Percentiles rank a stretch among this genome's conserved stretches.
Conservation (phyloP, 768 basidiomycete species). For the Calvatia gigantea region DNA sequence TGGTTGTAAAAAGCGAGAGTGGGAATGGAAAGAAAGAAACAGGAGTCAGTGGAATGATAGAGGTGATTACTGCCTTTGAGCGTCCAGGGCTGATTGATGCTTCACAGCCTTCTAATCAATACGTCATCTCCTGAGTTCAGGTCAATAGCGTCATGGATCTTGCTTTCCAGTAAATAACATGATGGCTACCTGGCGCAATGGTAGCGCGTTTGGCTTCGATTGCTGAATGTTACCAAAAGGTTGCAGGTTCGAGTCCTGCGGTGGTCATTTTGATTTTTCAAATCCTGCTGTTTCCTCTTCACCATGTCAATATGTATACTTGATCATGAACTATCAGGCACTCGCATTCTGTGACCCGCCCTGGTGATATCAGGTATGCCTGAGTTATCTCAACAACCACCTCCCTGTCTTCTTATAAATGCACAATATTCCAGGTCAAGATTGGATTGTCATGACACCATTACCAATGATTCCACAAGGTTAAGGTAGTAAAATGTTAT, state of each 20-base stretch:
- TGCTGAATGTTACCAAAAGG: slow-evolving; percentile 64
- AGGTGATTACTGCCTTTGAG: slow-evolving; percentile 11
- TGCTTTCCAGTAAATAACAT: background rate
- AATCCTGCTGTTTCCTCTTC: background rate
- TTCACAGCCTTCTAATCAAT: background rate
- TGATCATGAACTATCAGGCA: too few relatives aligned
- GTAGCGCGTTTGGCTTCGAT: slow-evolving; percentile 96
- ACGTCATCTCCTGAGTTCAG: background rate
- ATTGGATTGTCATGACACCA: too few relatives aligned
- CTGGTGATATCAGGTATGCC: too few relatives aligned
- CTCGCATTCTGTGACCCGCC: too few relatives aligned
- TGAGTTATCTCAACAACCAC: too few relatives aligned
- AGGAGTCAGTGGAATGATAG: background rate
- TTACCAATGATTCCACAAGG: too few relatives aligned
- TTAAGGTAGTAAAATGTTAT: too few relatives aligned
- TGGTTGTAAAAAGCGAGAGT: slow-evolving; percentile 10
- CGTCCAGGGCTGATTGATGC: background rate
- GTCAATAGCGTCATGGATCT: too few relatives aligned
- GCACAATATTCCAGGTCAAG: too few relatives aligned
- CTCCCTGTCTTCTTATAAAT: too few relatives aligned
- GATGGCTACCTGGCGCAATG: slow-evolving; percentile 84
- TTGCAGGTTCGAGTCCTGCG: slow-evolving; percentile 97
- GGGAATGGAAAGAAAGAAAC: background rate
- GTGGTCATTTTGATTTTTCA: slow-evolving; percentile 51
- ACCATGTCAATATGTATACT: background rate